Percentiles rank a stretch among this genome's conserved stretches.
phyloP scores from a whole-genome alignment of 345 rosid genomes.

The Barbarea vulgaris region DNA sequence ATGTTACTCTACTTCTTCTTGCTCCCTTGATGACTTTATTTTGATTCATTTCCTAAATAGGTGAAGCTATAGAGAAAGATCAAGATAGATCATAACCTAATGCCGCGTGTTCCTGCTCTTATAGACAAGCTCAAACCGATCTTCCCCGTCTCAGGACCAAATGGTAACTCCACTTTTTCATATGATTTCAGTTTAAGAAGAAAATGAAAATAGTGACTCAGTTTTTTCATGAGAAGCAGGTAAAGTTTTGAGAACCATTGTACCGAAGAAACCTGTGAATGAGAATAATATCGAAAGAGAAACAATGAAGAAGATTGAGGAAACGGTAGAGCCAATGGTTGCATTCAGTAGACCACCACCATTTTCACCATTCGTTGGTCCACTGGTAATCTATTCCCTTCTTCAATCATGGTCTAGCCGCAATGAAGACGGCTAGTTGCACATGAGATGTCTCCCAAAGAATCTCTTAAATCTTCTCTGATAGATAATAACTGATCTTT shows the following conservation, averaged over 20 bases:
- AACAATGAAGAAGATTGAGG: conserved; percentile 21
- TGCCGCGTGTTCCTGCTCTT: conserved; percentile 26
- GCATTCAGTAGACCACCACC: conserved; percentile 66
- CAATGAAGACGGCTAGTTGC: conserved; percentile 48
- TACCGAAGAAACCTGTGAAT: conserved; percentile 46
- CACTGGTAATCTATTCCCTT: conserved; percentile 55
- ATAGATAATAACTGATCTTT: not conserved
- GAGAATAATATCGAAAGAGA: conserved; percentile 26
- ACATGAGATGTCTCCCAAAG: not conserved
- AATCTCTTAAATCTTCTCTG: not conserved
- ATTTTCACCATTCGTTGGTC: conserved; percentile 54
- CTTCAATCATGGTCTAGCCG: conserved; percentile 51
- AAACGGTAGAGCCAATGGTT: conserved; percentile 49
- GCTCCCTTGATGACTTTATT: not conserved
- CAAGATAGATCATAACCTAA: conserved; percentile 8
- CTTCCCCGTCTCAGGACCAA: conserved; percentile 39
- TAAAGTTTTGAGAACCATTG: conserved; percentile 41
- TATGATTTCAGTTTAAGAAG: not conserved
- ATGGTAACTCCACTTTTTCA: conserved; percentile 38
- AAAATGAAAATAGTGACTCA: not conserved
- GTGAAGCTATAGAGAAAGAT: not conserved
- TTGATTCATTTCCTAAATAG: conserved; percentile 6
- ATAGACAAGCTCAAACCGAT: conserved; percentile 44
- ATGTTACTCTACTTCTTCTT: not conserved
- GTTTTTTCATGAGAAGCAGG: conserved; percentile 13